Base-by-base conservation (phyloP, 805 yeast genomes). In the Nakazawaea populi region DNA sequence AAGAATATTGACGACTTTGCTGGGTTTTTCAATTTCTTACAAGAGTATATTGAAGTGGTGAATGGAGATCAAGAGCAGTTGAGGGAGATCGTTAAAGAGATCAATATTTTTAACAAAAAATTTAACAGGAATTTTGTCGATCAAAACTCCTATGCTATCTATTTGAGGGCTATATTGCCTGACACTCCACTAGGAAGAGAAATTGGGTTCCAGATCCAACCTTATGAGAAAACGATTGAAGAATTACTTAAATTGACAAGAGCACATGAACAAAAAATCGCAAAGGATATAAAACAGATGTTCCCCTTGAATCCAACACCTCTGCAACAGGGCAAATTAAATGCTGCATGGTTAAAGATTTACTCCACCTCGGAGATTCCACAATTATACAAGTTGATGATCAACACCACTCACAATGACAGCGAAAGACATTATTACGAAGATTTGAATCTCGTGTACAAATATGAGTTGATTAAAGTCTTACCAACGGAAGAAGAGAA, bases 351-450 rank as follows among this genome's bases (percentile, higher is more conserved):
- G 14, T 76, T 83, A 80, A 65, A 71, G 1, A 65, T 79, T 11
- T 79, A 80, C 57, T 56, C 71, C 46, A 60, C 71, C 7, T 80
- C 87, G 0, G 71, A 74, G 40, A 62, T 89, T 6, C 80, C 82
- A 4, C 57, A 59, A 2, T 69, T 85, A 10, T 87, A 83, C 63
- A 70, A 74, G 32, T 70, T 72, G 52, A 68, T 84, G 47, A 73
- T 89, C 47, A 82, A 86, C 58, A 61, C 78, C 11, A 70, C 80
- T 8, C 61, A 69, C 36, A 74, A 80, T 58, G 95, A 87, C 58
- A 72, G 64, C 0, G 59, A 67, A 45, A 79, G 98, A 59, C 67
- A 77, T 27, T 58, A 64, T 9, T 64, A 75, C 41, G 96, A 94
- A 65, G 81, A 79, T 18, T 74, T 77, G 39, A 74, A 76, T 56